A percentile compares a stretch with the other conserved stretches of the same genome.
These are phyloP conservation scores for Tubosaeta sp. DNA, from an alignment of 768 basidiomycete genomes.

Conservation along the genomic window DNA sequence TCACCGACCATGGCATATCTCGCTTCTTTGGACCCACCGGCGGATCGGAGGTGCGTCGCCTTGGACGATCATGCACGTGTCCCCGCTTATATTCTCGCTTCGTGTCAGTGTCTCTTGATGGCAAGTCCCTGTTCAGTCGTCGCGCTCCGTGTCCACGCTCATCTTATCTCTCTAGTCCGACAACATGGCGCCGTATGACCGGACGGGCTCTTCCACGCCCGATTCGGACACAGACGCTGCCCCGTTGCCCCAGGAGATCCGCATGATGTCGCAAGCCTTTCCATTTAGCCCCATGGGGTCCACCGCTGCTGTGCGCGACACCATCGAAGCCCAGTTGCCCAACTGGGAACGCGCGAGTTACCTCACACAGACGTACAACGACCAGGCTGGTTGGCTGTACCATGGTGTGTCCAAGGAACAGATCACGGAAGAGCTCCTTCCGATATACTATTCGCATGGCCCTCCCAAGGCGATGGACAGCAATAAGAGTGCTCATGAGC, in stretches of 20 bases:
- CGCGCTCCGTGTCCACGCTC: not conserved
- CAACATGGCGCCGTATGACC: slow-evolving; percentile 11
- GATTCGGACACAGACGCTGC: slow-evolving; percentile 30
- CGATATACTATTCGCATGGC: slow-evolving; percentile 35
- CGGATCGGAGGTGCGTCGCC: slow-evolving; percentile 55
- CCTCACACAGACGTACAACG: slow-evolving; percentile 43
- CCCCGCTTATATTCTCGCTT: slow-evolving; percentile 6
- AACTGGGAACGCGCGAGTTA: slow-evolving; percentile 44
- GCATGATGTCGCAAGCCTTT: slow-evolving; percentile 56
- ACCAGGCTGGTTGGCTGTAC: slow-evolving; percentile 51
- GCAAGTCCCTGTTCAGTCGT: slow-evolving; percentile 15
- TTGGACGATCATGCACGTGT: slow-evolving; percentile 5
- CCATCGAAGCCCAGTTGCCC: slow-evolving; percentile 55
- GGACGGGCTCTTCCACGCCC: slow-evolving; percentile 17
- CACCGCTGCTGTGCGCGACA: slow-evolving; percentile 40
- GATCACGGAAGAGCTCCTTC: slow-evolving; percentile 39
- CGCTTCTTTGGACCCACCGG: slow-evolving; percentile 65
- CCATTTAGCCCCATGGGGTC: slow-evolving; percentile 61
- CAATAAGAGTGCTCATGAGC: slow-evolving; percentile 43
- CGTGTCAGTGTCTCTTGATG: slow-evolving; percentile 32
- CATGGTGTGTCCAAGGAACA: slow-evolving; percentile 44
- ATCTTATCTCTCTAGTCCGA: slow-evolving; percentile 23
- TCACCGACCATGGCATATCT: slow-evolving; percentile 57
- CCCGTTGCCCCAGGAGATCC: slow-evolving; percentile 28
- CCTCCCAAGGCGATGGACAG: slow-evolving; percentile 29